Base-by-base conservation (phyloP, 129 eudicot species). In the Rutidosis leptorrhynchoides region DNA sequence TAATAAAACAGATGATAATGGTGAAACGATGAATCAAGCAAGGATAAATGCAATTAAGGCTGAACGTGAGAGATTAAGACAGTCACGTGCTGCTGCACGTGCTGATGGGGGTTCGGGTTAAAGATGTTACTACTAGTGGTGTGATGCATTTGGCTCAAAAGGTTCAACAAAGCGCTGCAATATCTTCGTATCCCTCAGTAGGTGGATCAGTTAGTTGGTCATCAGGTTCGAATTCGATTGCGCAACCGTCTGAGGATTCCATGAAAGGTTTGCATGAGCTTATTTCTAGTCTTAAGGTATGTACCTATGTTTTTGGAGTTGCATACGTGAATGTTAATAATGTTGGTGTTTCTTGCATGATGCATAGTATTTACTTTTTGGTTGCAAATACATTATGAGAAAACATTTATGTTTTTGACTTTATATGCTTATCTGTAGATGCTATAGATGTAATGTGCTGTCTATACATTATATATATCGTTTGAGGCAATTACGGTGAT, bases 201-300 rank as follows among this genome's bases (percentile, higher is more conserved):
- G 96, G 96, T 35, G 97, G 93, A 64, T 78, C 83, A 6, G 46
- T 71, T 73, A 81, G 87, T 23, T 84, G 84, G 62, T 64, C 69
- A 4, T 70, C 73, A 16, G 84, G 85, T 43, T 71, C 62, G 45
- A 89, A 81, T 72, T 59, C 96, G 0, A 70, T 93, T 57, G 61
- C 92, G 27, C 95, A 88, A 68, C 91, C 88, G 79, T 89, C 95
- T 33, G 87, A 80, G 81, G 29, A 88, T 71, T 82, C 98, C 51
- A 86, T 66, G 84, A 86, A 84, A 73, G 96, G 96, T 5, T 64
- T 88, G 69, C 72, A 78, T 46, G 95, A 93, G 43, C 88, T 73
- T 54, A 21, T 88, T 51, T 74, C 59, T 74, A 78, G 95, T 81
- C 84, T 88, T 65, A 82, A 80, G 96, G 98, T 91, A 83, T 70